Evolutionary conservation across 306 rosid species (phyloP), one percentile per base, ranked within the genome.

Genomic region (Pachyrhizus erosus): DNA sequence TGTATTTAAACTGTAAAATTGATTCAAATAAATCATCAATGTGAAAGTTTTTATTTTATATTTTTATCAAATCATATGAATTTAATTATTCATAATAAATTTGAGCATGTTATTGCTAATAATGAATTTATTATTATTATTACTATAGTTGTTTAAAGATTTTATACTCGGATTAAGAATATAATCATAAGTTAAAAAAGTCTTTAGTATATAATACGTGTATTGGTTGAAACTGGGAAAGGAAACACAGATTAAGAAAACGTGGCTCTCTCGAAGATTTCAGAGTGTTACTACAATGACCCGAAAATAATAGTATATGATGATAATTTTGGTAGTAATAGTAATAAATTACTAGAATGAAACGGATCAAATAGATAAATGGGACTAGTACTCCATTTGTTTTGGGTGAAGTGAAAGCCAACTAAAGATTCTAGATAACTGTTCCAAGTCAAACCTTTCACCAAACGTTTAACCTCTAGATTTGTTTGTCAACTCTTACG

Each of bases 331-430:
- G 15, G 18, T 62, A 9, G 34, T 64, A 24, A 17, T 55, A 29
- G 27, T 71, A 39, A n/a, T n/a, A n/a, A n/a, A n/a, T n/a, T 43
- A 70, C 33, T 75, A 46, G 73, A 70, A 76, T 58, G 57, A 67
- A 13, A 12, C 2, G 23, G 11, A 82, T 68, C 48, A 62, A 71
- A 42, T 72, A 34, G 70, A n/a, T n/a, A n/a, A n/a, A n/a, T n/a
- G n/a, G n/a, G n/a, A n/a, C n/a, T n/a, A n/a, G n/a, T n/a, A n/a
- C n/a, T n/a, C n/a, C 61, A 57, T 14, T 55, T 26, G 54, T 55
- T 64, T 84, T 57, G 81, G 84, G 74, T 72, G 80, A 84, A 84
- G 85, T 54, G 80, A 87, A 87, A 80, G 80, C 49, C 76, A 80
- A 70, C 62, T 57, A 69, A 64, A 76, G 83, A 65, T 80, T 80